phyloP scores from a whole-genome alignment of 2,329 filamentous ascomycete genomes.

The Fusarium redolens region DNA sequence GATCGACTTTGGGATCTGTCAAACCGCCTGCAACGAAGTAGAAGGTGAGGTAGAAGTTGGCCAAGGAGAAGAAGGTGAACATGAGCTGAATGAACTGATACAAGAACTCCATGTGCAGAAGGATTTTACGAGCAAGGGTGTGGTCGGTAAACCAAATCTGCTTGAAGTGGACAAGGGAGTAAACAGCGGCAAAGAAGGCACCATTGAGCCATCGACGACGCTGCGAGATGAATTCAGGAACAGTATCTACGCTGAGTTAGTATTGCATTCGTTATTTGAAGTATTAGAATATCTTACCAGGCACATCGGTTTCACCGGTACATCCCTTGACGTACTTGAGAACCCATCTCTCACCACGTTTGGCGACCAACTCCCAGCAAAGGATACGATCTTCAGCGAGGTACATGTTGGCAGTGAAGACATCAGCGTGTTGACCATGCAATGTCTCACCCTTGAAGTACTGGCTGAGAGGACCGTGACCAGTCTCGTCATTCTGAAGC shows the following conservation, averaged over 20 bases:
- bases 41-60: constrained; percentile 99
- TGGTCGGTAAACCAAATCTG: constrained; percentile 96
- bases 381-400: constrained; percentile 89
- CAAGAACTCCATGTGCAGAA: constrained; percentile 93
- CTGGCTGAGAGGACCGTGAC: constrained; percentile 93
- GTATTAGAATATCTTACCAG: constrained; percentile 70
- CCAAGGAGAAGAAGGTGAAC: constrained; percentile 97
- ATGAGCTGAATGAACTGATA: constrained; percentile 93
- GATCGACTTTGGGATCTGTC: constrained; percentile 81
- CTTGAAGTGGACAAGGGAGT: constrained; percentile 93
- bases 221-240: constrained; percentile 97
- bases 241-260: constrained; percentile 71
- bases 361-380: constrained; percentile 95
- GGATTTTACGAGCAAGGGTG: constrained; percentile 85
- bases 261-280: background rate
- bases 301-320: constrained; percentile 97
- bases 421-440: constrained; percentile 94
- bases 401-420: constrained; percentile 98
- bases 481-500: constrained; percentile 94
- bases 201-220: constrained; percentile 97
- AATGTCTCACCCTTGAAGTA: constrained; percentile 99
- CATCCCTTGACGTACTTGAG: constrained; percentile 98
- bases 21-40: constrained; percentile 97
- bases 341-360: constrained; percentile 94
- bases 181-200: constrained; percentile 98